Conservation (phyloP, 306 rosid genomes). For the Cicer pinnatifidum region DNA sequence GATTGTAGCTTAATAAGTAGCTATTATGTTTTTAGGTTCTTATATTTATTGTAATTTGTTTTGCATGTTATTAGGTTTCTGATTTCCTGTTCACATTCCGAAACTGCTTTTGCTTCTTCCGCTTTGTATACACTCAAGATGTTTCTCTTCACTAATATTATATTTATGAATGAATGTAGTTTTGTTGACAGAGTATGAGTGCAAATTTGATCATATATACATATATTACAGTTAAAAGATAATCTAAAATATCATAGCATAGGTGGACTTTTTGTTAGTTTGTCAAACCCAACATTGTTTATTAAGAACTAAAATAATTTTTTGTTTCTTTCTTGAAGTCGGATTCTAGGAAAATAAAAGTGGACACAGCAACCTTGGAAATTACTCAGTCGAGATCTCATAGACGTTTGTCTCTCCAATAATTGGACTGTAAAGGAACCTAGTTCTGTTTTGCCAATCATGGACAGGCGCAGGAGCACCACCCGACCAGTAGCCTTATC, state of each 20-base stretch:
- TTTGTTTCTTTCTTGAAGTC: constrained; percentile 21
- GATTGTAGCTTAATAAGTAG: constrained; percentile 10
- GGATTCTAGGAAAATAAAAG: constrained; percentile 16
- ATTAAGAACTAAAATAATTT: background rate
- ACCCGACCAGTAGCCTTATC: constrained; percentile 35
- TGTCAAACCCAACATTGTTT: constrained; percentile 17
- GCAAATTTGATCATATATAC: constrained; percentile 15
- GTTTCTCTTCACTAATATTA: background rate
- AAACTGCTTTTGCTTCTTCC: constrained; percentile 25
- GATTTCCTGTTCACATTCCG: constrained; percentile 13
- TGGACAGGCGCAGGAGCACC: constrained; percentile 41
- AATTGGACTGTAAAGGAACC: constrained; percentile 5
- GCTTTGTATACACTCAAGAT: constrained; percentile 18
- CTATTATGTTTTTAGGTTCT: constrained; percentile 15
- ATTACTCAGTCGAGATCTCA: constrained; percentile 18
- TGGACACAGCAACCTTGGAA: constrained; percentile 27
- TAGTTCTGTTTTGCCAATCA: constrained; percentile 30
- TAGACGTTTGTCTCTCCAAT: background rate
- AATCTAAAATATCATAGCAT: background rate
- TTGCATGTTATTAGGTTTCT: constrained; percentile 1
- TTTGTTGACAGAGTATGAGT: background rate
- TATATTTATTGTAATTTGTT: constrained; percentile 18
- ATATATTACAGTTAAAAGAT: background rate
- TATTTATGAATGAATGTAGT: background rate
- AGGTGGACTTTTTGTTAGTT: background rate